phyloP scores from a whole-genome alignment of 192 early-diverging fungal genomes.

The Coemansia asiatica region DNA sequence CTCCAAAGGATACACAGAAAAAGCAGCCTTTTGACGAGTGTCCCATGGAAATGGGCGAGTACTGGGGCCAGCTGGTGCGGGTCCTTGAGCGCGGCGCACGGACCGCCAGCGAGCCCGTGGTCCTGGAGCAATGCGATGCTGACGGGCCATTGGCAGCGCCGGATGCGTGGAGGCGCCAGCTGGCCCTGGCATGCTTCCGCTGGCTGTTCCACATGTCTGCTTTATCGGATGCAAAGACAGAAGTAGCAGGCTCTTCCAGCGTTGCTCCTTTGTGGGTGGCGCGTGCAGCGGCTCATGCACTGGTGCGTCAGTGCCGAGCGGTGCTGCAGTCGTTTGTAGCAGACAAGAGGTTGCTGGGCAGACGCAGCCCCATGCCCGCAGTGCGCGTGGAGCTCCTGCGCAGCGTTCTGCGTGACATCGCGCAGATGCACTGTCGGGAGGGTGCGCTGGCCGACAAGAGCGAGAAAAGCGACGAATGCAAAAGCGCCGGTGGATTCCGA shows the following conservation, averaged over 20 bases:
- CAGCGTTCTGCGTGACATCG: slow-evolving; percentile 30
- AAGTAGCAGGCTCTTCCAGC: too few species aligned
- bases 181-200: slow-evolving; percentile 31
- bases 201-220: slow-evolving; percentile 45
- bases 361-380: slow-evolving; percentile 27
- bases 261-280: slow-evolving; percentile 33
- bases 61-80: slow-evolving; percentile 31
- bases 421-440: slow-evolving; percentile 21
- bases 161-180: slow-evolving; percentile 13
- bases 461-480: not conserved
- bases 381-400: slow-evolving; percentile 25
- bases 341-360: slow-evolving; percentile 30
- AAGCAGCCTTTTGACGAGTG: not conserved
- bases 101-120: slow-evolving; percentile 23
- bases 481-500: not conserved
- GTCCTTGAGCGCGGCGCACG: slow-evolving; percentile 35
- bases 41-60: slow-evolving; percentile 22
- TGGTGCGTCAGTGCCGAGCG: slow-evolving; percentile 32
- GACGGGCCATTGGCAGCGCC: not conserved
- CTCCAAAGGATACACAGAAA: not conserved
- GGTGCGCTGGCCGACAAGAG: slow-evolving; percentile 9
- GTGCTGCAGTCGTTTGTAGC: slow-evolving; percentile 25
- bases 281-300: slow-evolving; percentile 20
- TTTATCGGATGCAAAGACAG: not conserved
- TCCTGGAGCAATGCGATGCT: slow-evolving; percentile 10